Evolutionary conservation across 2,329 filamentous ascomycete species (phyloP), one percentile per base, ranked within the genome.

Genomic region (Alternaria sp.): DNA sequence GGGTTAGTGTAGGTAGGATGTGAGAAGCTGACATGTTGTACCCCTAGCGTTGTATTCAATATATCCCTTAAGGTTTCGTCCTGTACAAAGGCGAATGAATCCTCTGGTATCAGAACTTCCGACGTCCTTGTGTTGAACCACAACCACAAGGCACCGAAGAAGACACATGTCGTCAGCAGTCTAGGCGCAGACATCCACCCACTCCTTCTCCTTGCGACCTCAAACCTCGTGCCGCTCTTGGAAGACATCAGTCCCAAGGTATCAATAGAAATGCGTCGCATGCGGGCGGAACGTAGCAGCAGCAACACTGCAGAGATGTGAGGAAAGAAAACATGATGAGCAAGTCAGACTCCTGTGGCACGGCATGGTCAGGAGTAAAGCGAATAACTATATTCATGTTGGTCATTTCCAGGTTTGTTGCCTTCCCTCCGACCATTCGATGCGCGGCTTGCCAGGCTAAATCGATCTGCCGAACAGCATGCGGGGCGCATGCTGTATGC

Each of bases 181-280:
- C 66, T 68, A 19, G 74, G 71, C 40, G 70, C 57, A 5, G 72
- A 69, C 54, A 61, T 73, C 73, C 73, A 74, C 2, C 52, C 51
- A 19, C 28, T 63, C 52, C 63, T 61, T 53, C 63, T 68, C 55
- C 66, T 75, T n/a, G 64, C 66, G 4, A 63, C 52, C 30, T 59
- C 65, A 55, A 72, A 74, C 10, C 60, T 57, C 17, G 65, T 51
- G 19, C 68, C 52, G 40, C 59, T 66, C 23, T 62, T 68, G 10
- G 67, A 66, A 43, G 67, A 68, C 44, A 47, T 76, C 66, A 73
- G 57, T 63, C 73, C 70, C 58, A 73, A 21, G 65, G 68, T 70
- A 71, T 75, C 72, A 57, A 76, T 73, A 17, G 72, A 76, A 43
- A 75, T 75, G 57, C 71, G 70, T 46, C 67, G 73, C 73, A 74